Conservation (phyloP, 345 rosid genomes). For the Abelmoschus esculentus region DNA sequence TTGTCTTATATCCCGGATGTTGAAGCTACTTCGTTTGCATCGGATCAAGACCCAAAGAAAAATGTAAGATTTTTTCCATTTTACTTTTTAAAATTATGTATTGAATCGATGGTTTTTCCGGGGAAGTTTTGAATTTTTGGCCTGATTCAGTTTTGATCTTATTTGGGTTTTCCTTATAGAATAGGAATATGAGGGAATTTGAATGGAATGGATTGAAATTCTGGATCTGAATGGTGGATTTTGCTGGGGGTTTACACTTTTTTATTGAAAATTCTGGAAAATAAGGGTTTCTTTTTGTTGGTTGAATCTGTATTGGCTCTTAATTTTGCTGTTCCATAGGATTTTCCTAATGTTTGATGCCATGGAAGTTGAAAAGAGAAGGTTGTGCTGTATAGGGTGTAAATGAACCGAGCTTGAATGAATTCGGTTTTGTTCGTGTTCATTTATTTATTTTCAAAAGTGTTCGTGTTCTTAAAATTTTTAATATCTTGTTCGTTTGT, state of each 20-base stretch:
- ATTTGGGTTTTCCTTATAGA: constrained; percentile 6
- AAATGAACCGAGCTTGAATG: no score
- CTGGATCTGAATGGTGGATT: neutral
- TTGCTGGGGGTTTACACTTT: neutral
- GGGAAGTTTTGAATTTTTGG: neutral
- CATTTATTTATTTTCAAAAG: no score
- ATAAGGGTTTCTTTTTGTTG: neutral
- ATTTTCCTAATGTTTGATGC: neutral
- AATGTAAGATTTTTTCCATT: constrained; percentile 16
- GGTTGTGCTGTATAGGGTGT: neutral
- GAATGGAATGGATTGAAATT: neutral
- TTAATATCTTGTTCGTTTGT: no score
- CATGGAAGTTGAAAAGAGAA: neutral
- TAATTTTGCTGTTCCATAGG: no score
- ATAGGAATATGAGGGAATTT: neutral
- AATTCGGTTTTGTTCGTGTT: no score
- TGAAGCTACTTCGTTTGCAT: constrained; percentile 26
- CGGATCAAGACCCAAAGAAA: constrained; percentile 23
- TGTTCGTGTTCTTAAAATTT: no score
- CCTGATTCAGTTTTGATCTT: neutral
- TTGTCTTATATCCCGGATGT: constrained; percentile 53
- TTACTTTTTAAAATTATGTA: neutral
- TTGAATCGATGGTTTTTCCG: neutral
- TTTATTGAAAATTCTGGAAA: neutral
- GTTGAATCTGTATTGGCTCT: neutral